phyloP scores from a whole-genome alignment of 2,329 filamentous ascomycete species.

The Gliomastix tumulicola region DNA sequence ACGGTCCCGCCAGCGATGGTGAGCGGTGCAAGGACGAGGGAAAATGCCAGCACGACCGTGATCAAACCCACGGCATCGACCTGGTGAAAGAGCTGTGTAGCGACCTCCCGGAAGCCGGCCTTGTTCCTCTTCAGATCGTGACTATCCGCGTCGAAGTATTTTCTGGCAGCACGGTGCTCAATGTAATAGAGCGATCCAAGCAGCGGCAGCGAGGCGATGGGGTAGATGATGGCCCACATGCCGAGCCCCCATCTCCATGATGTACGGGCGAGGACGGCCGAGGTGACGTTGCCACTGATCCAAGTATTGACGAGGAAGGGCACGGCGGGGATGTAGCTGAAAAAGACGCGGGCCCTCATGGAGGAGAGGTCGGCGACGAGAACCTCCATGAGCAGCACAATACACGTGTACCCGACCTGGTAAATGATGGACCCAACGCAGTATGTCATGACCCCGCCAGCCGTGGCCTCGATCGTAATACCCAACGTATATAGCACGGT shows the following conservation, averaged over 20 bases:
- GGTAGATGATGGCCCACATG: conserved; percentile 58
- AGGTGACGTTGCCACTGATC: conserved; percentile 51
- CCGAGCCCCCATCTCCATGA: conserved; percentile 58
- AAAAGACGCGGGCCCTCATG: conserved; percentile 50
- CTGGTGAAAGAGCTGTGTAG: conserved; percentile 42
- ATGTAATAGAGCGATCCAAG: conserved; percentile 31
- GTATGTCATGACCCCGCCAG: conserved; percentile 40
- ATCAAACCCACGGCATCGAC: conserved; percentile 45
- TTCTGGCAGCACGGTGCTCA: conserved; percentile 17
- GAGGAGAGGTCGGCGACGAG: conserved; percentile 55
- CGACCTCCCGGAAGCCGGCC: background rate
- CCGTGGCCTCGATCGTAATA: conserved; percentile 45
- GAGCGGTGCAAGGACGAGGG: conserved; percentile 40
- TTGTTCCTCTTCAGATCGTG: background rate
- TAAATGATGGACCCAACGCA: conserved; percentile 48
- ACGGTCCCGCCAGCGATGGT: conserved; percentile 45
- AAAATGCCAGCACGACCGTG: conserved; percentile 35
- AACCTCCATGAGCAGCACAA: conserved; percentile 52
- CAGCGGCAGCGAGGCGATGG: conserved; percentile 47
- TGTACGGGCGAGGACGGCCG: conserved; percentile 37
- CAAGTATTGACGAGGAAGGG: conserved; percentile 58
- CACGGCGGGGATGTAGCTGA: conserved; percentile 53
- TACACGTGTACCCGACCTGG: conserved; percentile 50
- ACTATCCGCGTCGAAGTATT: conserved; percentile 3
- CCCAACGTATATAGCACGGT: conserved; percentile 48